phyloP scores from a whole-genome alignment of 371 early-diverging fungal genomes.

The Mortierella sp. region DNA sequence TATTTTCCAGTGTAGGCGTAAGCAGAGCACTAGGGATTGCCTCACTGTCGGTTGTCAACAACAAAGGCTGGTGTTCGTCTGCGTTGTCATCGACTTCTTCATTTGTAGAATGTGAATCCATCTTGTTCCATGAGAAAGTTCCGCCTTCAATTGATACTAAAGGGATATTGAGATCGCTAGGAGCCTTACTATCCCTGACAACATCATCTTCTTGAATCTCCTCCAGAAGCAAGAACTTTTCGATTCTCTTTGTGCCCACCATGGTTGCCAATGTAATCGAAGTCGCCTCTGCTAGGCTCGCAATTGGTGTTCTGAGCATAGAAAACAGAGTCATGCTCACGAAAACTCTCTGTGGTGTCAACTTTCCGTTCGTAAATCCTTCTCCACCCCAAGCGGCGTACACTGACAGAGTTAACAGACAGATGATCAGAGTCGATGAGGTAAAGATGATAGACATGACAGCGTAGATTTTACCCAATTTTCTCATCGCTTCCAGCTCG shows the following conservation, averaged over 20 bases:
- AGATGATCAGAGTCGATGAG: slow-evolving; percentile 66
- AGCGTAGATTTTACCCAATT: slow-evolving; percentile 73
- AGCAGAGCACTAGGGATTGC: background rate
- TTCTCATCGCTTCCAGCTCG: slow-evolving; percentile 66
- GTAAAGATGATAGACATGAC: slow-evolving; percentile 69
- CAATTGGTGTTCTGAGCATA: slow-evolving; percentile 67
- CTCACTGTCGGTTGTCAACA: slow-evolving; percentile 69
- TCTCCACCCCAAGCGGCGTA: slow-evolving; percentile 67
- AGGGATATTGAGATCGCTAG: slow-evolving; percentile 67
- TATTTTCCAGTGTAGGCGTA: slow-evolving; percentile 65
- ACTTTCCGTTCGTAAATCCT: slow-evolving; percentile 60
- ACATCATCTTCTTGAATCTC: slow-evolving; percentile 73
- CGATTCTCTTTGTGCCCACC: slow-evolving; percentile 84
- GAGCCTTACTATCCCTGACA: slow-evolving; percentile 75
- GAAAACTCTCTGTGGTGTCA: slow-evolving; percentile 82
- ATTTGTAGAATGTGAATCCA: slow-evolving; percentile 56
- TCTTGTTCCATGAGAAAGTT: slow-evolving; percentile 66
- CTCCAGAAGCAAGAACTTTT: slow-evolving; percentile 77
- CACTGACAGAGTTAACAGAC: slow-evolving; percentile 62
- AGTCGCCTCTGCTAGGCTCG: slow-evolving; percentile 69
- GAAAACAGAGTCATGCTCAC: slow-evolving; percentile 94
- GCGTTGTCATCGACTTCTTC: slow-evolving; percentile 79
- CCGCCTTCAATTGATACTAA: slow-evolving; percentile 48
- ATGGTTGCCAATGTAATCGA: slow-evolving; percentile 78
- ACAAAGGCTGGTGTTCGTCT: slow-evolving; percentile 75